Evolutionary conservation across 2,329 filamentous ascomycete genomes (phyloP).

Genomic region (Penicillium digitatum): DNA sequence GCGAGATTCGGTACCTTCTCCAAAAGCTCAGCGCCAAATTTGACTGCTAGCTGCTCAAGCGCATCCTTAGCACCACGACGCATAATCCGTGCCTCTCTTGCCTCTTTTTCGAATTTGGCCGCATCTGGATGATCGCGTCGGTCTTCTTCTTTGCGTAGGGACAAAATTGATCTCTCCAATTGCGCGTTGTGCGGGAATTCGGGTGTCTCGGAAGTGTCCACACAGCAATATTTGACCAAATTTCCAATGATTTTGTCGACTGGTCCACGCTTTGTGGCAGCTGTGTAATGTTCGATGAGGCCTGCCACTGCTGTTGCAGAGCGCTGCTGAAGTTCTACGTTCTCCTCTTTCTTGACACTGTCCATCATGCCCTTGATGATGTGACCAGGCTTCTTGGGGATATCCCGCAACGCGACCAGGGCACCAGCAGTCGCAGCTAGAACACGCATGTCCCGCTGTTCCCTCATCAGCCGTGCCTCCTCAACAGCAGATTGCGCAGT

Average conservation of each 20-base stretch:
- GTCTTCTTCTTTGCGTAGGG: slow-evolving; percentile 95
- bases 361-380: slow-evolving; percentile 98
- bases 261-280: slow-evolving; percentile 72
- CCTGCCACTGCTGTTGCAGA: slow-evolving; percentile 80
- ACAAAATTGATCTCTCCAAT: slow-evolving; percentile 77
- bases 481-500: slow-evolving; percentile 68
- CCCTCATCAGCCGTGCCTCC: slow-evolving; percentile 74
- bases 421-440: slow-evolving; percentile 82
- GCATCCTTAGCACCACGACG: slow-evolving; percentile 91
- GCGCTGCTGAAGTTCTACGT: slow-evolving; percentile 77
- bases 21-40: slow-evolving; percentile 73
- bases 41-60: slow-evolving; percentile 76
- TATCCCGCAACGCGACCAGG: slow-evolving; percentile 75
- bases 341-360: slow-evolving; percentile 93
- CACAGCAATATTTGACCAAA: slow-evolving; percentile 93
- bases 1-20: slow-evolving; percentile 79
- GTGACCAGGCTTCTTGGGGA: slow-evolving; percentile 89
- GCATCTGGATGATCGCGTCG: slow-evolving; percentile 88
- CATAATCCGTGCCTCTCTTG: slow-evolving; percentile 82
- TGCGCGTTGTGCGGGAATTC: slow-evolving; percentile 82
- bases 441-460: slow-evolving; percentile 78
- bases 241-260: slow-evolving; percentile 96
- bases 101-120: slow-evolving; percentile 82
- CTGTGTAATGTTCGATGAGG: slow-evolving; percentile 81
- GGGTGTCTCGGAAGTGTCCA: slow-evolving; percentile 94